These are phyloP conservation scores for Omphalotus guepiniiformis DNA, from an alignment of 768 basidiomycete genomes.

Conservation along the genomic window DNA sequence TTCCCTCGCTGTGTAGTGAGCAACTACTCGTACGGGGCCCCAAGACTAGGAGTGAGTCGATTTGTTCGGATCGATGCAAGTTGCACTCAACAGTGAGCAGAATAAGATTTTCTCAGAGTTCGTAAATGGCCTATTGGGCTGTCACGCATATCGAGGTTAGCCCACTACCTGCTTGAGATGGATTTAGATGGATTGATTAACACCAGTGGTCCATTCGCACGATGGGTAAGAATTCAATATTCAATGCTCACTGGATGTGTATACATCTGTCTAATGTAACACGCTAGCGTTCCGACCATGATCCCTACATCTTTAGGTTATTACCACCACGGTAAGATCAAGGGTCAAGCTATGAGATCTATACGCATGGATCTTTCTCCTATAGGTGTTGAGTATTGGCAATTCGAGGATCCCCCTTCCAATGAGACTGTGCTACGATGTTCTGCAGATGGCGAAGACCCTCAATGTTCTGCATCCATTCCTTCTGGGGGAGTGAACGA, in stretches of 20 bases:
- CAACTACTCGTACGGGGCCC: conserved; percentile 49
- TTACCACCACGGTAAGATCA: conserved; percentile 46
- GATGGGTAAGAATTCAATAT: conserved; percentile 33
- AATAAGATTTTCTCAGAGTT: conserved; percentile 43
- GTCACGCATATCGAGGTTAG: conserved; percentile 39
- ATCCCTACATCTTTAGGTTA: conserved; percentile 46
- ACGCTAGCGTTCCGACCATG: conserved; percentile 44
- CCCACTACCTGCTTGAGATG: not conserved
- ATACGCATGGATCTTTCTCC: not conserved
- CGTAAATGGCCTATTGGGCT: conserved; percentile 37
- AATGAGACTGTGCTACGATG: conserved; percentile 39
- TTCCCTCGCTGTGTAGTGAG: conserved; percentile 34
- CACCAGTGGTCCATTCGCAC: conserved; percentile 44
- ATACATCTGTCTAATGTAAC: not conserved
- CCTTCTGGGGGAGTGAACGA: conserved; percentile 41
- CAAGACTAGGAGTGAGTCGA: conserved; percentile 39
- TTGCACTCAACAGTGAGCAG: conserved; percentile 19
- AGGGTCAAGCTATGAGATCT: not conserved
- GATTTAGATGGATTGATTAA: not conserved
- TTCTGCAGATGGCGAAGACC: conserved; percentile 44
- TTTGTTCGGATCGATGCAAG: not conserved
- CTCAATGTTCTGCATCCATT: conserved; percentile 42
- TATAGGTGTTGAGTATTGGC: conserved; percentile 50
- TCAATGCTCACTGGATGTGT: not conserved
- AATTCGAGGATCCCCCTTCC: conserved; percentile 36